phyloP scores from a whole-genome alignment of 768 basidiomycete species.

The Pholiota microspora region DNA sequence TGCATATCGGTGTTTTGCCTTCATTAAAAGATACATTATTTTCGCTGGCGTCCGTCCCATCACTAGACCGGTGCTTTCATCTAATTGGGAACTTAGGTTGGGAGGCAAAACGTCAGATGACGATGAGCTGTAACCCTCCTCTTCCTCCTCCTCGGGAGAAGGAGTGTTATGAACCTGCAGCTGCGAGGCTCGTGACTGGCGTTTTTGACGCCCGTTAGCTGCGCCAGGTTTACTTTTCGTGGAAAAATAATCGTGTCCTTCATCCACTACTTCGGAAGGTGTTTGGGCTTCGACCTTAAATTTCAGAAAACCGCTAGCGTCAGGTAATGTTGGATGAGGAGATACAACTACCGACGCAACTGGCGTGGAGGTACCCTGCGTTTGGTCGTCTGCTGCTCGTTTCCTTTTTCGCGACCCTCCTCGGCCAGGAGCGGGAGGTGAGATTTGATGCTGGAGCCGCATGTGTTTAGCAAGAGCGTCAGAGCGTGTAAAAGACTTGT shows the following conservation, averaged over 20 bases:
- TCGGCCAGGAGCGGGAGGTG: conserved; percentile 68
- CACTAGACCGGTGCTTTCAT: conserved; percentile 61
- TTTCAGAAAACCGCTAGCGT: conserved; percentile 44
- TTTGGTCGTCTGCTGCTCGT: conserved; percentile 41
- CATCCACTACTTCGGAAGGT: conserved; percentile 38
- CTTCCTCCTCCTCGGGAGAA: conserved; percentile 28
- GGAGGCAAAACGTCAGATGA: conserved; percentile 50
- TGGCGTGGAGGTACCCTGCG: conserved; percentile 20
- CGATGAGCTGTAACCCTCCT: conserved; percentile 34
- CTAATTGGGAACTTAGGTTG: conserved; percentile 48
- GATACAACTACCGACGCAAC: conserved; percentile 21
- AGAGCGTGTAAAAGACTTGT: conserved; percentile 92
- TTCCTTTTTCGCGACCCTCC: conserved; percentile 74
- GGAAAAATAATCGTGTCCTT: conserved; percentile 21
- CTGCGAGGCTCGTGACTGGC: conserved; percentile 12
- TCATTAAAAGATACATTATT: conserved; percentile 69
- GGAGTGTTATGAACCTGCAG: conserved; percentile 21
- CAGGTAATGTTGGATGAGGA: conserved; percentile 24
- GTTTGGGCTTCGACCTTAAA: conserved; percentile 61
- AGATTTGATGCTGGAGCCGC: conserved; percentile 82
- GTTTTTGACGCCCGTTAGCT: conserved; percentile 19
- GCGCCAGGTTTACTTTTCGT: conserved; percentile 6
- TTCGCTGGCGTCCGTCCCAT: conserved; percentile 67
- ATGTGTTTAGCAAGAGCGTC: conserved; percentile 93
- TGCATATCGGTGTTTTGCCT: conserved; percentile 76